Base-by-base conservation (phyloP, 2,329 filamentous ascomycete genomes). In the Alternaria solani region DNA sequence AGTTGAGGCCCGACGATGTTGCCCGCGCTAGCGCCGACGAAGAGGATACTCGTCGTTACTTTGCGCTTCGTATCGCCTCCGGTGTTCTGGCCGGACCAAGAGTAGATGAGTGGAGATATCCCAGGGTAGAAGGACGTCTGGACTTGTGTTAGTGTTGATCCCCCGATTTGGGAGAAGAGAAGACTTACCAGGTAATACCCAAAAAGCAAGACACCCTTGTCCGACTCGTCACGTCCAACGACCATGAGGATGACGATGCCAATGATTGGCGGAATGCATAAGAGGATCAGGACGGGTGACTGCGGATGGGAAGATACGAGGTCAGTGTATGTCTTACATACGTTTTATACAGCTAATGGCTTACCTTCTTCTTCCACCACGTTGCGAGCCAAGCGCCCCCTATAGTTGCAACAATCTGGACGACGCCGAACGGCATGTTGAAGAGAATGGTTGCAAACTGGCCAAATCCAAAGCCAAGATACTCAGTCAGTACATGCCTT, bases 51-150 rank as follows among this genome's bases (percentile, higher is more conserved):
- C 0, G 88, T 90, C 0, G 86, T 89, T 9, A 86, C 84, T 69
- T 90, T 91, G 63, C 87, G 86, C 76, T 91, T 91, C 0, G 89
- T 91, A 69, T 91, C 88, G 1, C 89, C 89, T 0, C 86, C 89
- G 0, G 89, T 89, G 64, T 89, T 89, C 61, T 87, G 85, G 2
- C 85, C 81, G 2, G 85, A 86, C 86, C 86, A 88, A 0, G 85
- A 85, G 64, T 87, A 88, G 41, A 89, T 85, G 30, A 89, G 75
- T 0, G 86, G 88, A 3, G 88, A 83, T 60, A 87, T 87, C 6
- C 83, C 87, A 0, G 86, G 86, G 52, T 88, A 88, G 7, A 88
- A 82, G 0, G 85, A 88, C 41, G 87, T 86, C 20, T 36, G 9
- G 18, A 16, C 28, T 36, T 36, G 8, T 7, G 16, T 25, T 16